Percentiles rank a stretch among this genome's conserved stretches.
phyloP scores from a whole-genome alignment of 2,329 filamentous ascomycete species.

The Lecanicillium sp. region DNA sequence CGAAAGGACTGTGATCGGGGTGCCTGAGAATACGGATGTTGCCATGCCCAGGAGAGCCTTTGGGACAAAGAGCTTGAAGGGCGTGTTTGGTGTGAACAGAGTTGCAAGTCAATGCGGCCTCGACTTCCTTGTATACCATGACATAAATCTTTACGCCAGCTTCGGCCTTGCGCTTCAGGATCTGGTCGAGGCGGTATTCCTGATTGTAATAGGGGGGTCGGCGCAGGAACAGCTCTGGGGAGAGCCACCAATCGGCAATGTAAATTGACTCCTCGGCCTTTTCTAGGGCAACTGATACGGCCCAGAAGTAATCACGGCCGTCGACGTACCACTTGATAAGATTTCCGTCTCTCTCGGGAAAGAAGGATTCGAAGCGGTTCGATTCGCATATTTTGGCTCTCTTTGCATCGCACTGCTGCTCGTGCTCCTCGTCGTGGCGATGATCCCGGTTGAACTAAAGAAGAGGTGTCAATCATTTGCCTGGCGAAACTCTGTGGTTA shows the following conservation, averaged over 20 bases:
- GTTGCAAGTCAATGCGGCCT: conserved; percentile 80
- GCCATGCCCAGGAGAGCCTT: conserved; percentile 72
- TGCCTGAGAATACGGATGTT: conserved; percentile 89
- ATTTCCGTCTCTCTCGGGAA: conserved; percentile 78
- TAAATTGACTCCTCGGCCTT: conserved; percentile 89
- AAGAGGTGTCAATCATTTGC: too few species aligned
- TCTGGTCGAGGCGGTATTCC: conserved; percentile 77
- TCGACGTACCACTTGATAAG: conserved; percentile 96
- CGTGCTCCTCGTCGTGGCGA: conserved; percentile 89
- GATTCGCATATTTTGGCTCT: conserved; percentile 60
- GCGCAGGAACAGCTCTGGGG: conserved; percentile 77
- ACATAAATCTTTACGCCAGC: conserved; percentile 91
- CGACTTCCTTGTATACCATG: conserved; percentile 83
- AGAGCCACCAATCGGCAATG: conserved; percentile 95
- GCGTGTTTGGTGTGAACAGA: conserved; percentile 88
- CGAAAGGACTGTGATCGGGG: conserved; percentile 89
- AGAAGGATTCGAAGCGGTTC: conserved; percentile 84
- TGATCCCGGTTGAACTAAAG: conserved; percentile 72
- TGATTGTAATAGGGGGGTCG: conserved; percentile 76
- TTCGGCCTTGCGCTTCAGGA: conserved; percentile 83
- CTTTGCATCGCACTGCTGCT: conserved; percentile 75
- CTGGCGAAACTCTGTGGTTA: too few species aligned
- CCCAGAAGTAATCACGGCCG: conserved; percentile 89
- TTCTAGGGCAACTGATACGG: conserved; percentile 85
- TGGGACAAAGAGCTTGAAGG: conserved; percentile 67